Evolutionary conservation across 257 asterid species (phyloP), one percentile per base, ranked within the genome.

Genomic region (Avicennia marina): DNA sequence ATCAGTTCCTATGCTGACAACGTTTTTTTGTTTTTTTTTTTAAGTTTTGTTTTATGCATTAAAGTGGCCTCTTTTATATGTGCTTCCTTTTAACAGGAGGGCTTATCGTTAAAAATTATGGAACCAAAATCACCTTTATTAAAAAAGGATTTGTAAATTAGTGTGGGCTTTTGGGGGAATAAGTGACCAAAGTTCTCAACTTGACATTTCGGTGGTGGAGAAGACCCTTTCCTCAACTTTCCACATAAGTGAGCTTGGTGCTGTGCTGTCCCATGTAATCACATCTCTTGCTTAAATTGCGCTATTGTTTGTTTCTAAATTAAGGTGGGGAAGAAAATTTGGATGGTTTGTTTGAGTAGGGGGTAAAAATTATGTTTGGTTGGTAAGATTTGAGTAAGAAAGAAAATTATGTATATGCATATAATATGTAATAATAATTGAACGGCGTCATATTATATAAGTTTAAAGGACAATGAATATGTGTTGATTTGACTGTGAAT

Each of bases 1-100:
- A 64, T 59, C 54, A 32, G n/a, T n/a, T n/a, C n/a, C 50, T 59
- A 71, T 64, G 55, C 62, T 72, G 62, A n/a, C 22, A 17, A 22
- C 3, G 11, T 59, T 53, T 50, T 3, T 56, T 46, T 48, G 40
- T 9, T 55, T 54, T 21, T 0, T 11, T 22, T 6, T 45, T 31
- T n/a, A 20, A n/a, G n/a, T n/a, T n/a, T n/a, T n/a, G n/a, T n/a
- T n/a, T n/a, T n/a, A n/a, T n/a, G n/a, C 29, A 53, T 4, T 17
- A 43, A 55, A 29, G 26, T 20, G 5, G 33, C 16, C 13, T 40
- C 38, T 33, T 39, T 1, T 26, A n/a, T n/a, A n/a, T 15, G 42
- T 32, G 12, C 42, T 32, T 34, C 63, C 15, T 24, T 43, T 53
- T 42, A 24, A 38, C 24, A 32, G 48, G 49, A 33, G 40, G 44